Conservation (phyloP, 1,139 yeast species). For the Magnusiomyces magnusii region DNA sequence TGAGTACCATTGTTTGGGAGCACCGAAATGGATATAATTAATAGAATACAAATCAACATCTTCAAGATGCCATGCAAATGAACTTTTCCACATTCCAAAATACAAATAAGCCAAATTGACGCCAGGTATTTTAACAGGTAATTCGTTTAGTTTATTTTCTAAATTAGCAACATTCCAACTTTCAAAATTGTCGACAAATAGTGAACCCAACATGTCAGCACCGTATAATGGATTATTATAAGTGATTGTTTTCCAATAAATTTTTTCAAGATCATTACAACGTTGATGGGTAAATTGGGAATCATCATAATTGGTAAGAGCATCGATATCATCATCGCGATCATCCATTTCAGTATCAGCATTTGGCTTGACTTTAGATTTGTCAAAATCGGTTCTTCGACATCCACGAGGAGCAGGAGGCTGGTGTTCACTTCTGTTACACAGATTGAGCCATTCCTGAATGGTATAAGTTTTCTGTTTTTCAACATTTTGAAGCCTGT, state of each 20-base stretch:
- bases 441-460: conserved; percentile 63
- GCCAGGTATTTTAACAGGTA: conserved; percentile 68
- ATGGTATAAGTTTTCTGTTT: conserved; percentile 55
- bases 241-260: conserved; percentile 71
- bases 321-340: too few species aligned
- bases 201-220: conserved; percentile 75
- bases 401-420: conserved; percentile 55
- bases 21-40: conserved; percentile 80
- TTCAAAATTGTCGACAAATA: conserved; percentile 47
- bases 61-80: conserved; percentile 86
- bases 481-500: conserved; percentile 64
- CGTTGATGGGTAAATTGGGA: conserved; percentile 47
- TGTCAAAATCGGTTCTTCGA: conserved; percentile 22
- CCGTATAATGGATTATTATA: conserved; percentile 82
- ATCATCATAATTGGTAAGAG: conserved; percentile 32
- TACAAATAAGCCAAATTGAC: conserved; percentile 79
- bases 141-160: conserved; percentile 61
- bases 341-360: too few species aligned
- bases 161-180: conserved; percentile 72
- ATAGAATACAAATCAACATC: conserved; percentile 83
- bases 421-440: conserved; percentile 49
- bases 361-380: background rate
- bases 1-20: conserved; percentile 89
- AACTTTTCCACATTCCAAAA: conserved; percentile 87
- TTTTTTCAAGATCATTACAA: conserved; percentile 55